Percentiles rank a stretch among this genome's conserved stretches.
Evolutionary conservation across 2,329 filamentous ascomycete species (phyloP).

Genomic region (Curvularia sp.): DNA sequence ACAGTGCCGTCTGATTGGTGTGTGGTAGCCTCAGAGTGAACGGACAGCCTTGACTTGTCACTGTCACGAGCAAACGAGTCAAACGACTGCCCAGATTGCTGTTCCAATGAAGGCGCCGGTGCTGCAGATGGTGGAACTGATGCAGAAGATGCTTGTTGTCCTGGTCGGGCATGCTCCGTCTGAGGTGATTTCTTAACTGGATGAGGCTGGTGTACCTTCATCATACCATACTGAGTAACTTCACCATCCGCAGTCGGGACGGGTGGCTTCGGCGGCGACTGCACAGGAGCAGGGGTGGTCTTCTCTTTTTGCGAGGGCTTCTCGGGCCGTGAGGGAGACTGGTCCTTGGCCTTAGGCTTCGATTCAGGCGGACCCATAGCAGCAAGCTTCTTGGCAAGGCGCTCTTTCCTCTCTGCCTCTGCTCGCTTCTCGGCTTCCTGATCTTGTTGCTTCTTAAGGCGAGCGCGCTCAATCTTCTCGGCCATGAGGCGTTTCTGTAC

Average conservation of each 20-base stretch:
- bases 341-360: constrained; percentile 49
- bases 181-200: constrained; percentile 51
- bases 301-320: constrained; percentile 57
- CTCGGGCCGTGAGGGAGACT: constrained; percentile 46
- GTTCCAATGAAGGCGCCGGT: constrained; percentile 27
- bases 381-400: constrained; percentile 75
- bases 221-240: constrained; percentile 67
- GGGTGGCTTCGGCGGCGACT: constrained; percentile 64
- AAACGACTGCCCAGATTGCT: constrained; percentile 27
- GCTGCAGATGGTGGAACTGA: constrained; percentile 33
- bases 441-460: constrained; percentile 68
- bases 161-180: constrained; percentile 24
- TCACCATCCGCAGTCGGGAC: constrained; percentile 64
- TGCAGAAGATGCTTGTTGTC: constrained; percentile 18
- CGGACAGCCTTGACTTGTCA: constrained; percentile 26
- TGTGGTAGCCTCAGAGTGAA: constrained; percentile 25
- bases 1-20: constrained; percentile 30
- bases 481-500: constrained; percentile 74
- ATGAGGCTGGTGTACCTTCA: constrained; percentile 67
- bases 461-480: constrained; percentile 71
- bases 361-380: constrained; percentile 65
- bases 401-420: constrained; percentile 73
- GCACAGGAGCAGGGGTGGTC: constrained; percentile 44
- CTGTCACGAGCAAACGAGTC: constrained; percentile 33
- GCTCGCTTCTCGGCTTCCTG: constrained; percentile 69